phyloP scores from a whole-genome alignment of 257 asterid species.

The Fraxinus cuspidata region DNA sequence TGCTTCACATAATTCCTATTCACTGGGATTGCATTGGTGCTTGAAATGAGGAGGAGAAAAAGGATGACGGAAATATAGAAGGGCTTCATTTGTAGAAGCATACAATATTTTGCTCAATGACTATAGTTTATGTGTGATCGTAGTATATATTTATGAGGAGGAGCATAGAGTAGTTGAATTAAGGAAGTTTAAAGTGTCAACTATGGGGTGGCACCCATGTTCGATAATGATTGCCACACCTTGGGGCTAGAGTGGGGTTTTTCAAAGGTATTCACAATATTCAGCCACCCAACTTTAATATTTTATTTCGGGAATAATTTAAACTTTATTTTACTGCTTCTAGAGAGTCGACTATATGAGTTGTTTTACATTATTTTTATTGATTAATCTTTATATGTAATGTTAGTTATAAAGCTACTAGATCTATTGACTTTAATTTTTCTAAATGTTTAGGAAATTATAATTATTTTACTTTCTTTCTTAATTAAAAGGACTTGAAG shows the following conservation, averaged over 20 bases:
- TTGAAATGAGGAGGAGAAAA: slow-evolving; percentile 16
- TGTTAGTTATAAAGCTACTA: neutral
- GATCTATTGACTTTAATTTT: neutral
- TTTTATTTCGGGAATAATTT: neutral
- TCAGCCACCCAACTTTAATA: neutral
- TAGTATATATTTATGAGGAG: slow-evolving; percentile 28
- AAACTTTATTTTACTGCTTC: no score
- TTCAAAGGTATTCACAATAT: neutral
- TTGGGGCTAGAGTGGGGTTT: neutral
- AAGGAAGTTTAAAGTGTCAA: slow-evolving; percentile 38
- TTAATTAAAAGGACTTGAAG: neutral
- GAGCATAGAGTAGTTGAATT: slow-evolving; percentile 41
- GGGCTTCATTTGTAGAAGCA: slow-evolving; percentile 16
- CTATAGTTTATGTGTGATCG: neutral
- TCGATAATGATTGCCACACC: slow-evolving; percentile 39
- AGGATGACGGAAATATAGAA: slow-evolving; percentile 7
- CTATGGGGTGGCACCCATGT: slow-evolving; percentile 66
- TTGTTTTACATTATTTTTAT: neutral
- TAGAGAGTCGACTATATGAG: neutral
- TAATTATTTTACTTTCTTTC: neutral
- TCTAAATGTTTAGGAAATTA: neutral
- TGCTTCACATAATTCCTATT: slow-evolving; percentile 23
- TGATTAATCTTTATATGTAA: no score
- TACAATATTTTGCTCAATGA: neutral
- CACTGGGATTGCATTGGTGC: slow-evolving; percentile 13